Evolutionary conservation across 352 stramenopile genomes (phyloP).

Genomic region (Phytophthora pistaciae): DNA sequence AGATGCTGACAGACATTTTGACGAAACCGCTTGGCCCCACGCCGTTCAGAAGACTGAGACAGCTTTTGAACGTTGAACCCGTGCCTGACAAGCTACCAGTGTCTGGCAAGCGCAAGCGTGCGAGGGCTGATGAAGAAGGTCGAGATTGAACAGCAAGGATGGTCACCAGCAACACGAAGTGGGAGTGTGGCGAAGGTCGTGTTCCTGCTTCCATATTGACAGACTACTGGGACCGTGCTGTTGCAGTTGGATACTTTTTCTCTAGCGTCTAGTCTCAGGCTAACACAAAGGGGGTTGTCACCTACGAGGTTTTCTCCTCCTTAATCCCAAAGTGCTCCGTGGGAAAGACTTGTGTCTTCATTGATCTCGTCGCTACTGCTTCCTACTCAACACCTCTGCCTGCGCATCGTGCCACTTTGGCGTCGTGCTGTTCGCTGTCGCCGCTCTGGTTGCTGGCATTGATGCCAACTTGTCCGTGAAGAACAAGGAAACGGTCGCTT

Average conservation of each 20-base stretch:
- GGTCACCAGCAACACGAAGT: no score
- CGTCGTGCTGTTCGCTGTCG: background rate
- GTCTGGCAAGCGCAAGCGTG: background rate
- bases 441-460: background rate
- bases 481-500: background rate
- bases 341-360: background rate
- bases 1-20: background rate
- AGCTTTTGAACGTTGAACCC: background rate
- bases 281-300: background rate
- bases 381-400: background rate
- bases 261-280: no score
- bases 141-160: background rate
- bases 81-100: background rate
- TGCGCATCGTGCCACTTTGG: background rate
- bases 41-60: background rate
- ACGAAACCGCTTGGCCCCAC: constrained; percentile 34
- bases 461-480: background rate
- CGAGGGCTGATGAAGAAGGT: background rate
- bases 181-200: no score
- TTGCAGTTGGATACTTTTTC: no score
- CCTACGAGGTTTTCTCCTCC: background rate
- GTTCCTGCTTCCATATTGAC: no score
- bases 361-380: background rate
- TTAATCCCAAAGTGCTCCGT: background rate
- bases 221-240: no score